A percentile compares a stretch with the other conserved stretches of the same genome.
Evolutionary conservation across 169 alveolate species (phyloP).

Genomic region (Plasmodium cynomolgi): DNA sequence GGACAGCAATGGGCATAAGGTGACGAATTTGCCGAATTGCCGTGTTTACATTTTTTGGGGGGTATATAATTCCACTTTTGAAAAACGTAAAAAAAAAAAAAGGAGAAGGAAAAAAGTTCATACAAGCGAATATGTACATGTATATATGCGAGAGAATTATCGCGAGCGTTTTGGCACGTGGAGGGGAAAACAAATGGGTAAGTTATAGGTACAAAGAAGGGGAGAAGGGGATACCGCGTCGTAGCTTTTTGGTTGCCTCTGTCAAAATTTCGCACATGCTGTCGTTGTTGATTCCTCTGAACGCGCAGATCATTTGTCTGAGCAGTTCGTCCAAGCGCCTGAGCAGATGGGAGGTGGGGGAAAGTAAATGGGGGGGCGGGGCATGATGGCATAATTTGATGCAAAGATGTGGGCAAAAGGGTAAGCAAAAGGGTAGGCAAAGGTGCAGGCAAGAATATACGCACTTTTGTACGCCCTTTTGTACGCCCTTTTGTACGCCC

Average conservation of each 20-base stretch:
- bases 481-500: neutral
- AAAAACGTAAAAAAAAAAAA: conserved; percentile 17
- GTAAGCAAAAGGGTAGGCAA: too few relatives aligned
- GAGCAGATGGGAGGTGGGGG: neutral
- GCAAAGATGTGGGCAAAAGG: neutral
- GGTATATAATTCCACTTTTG: neutral
- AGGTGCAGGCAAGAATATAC: neutral
- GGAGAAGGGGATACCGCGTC: conserved; percentile 99
- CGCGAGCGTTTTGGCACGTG: neutral
- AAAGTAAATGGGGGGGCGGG: neutral
- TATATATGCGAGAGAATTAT: neutral
- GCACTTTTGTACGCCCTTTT: neutral
- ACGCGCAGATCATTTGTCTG: conserved; percentile 96
- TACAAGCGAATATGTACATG: neutral
- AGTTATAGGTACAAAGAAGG: conserved; percentile 94
- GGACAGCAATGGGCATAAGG: neutral
- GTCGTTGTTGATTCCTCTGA: conserved; percentile 96
- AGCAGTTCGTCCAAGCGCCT: conserved; percentile 98
- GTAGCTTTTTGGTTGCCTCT: conserved; percentile 92
- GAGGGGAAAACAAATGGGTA: neutral
- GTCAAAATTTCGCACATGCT: conserved; percentile 94
- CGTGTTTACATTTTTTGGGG: neutral
- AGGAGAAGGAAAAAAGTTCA: neutral
- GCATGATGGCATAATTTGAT: neutral
- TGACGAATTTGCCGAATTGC: neutral